Conservation (phyloP, 1,284 basidiomycete species). For the Boletellus deceptivus region DNA sequence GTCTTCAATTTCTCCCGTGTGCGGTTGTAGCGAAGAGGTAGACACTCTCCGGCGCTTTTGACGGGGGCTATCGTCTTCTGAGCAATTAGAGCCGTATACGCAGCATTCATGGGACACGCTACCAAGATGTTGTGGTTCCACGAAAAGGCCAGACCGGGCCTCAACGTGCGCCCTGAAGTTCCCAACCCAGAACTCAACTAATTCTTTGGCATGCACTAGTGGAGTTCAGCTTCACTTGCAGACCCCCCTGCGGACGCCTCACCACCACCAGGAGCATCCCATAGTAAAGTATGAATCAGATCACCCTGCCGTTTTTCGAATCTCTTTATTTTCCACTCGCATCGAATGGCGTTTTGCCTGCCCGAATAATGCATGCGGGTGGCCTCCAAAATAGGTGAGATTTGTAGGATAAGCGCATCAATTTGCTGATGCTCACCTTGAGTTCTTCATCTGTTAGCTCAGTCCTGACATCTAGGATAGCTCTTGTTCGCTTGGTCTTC, state of each 20-base stretch:
- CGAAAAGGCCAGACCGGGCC: constrained; percentile 50
- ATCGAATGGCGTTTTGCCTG: constrained; percentile 53
- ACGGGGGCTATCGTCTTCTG: constrained; percentile 17
- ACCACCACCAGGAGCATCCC: constrained; percentile 67
- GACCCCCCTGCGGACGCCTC: constrained; percentile 25
- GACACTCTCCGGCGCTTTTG: constrained; percentile 29
- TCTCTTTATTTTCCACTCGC: constrained; percentile 51
- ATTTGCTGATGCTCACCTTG: constrained; percentile 43
- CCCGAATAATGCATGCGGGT: constrained; percentile 67
- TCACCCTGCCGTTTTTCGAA: constrained; percentile 53
- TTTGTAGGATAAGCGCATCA: not conserved
- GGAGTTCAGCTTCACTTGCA: constrained; percentile 8
- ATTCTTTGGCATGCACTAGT: constrained; percentile 59
- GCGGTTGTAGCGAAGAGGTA: not conserved
- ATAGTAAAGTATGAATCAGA: constrained; percentile 62
- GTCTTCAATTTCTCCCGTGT: not conserved
- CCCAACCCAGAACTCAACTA: constrained; percentile 70
- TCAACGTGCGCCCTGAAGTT: constrained; percentile 68
- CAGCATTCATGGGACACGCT: not conserved
- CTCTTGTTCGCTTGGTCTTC: constrained; percentile 42
- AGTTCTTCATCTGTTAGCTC: constrained; percentile 79
- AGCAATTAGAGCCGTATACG: constrained; percentile 1
- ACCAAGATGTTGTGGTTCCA: constrained; percentile 38
- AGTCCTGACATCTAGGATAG: constrained; percentile 61
- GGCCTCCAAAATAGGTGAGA: constrained; percentile 36